Evolutionary conservation across 2,329 filamentous ascomycete genomes (phyloP), one percentile per base, ranked within the genome.

Genomic region (Celoporthe dispersa): DNA sequence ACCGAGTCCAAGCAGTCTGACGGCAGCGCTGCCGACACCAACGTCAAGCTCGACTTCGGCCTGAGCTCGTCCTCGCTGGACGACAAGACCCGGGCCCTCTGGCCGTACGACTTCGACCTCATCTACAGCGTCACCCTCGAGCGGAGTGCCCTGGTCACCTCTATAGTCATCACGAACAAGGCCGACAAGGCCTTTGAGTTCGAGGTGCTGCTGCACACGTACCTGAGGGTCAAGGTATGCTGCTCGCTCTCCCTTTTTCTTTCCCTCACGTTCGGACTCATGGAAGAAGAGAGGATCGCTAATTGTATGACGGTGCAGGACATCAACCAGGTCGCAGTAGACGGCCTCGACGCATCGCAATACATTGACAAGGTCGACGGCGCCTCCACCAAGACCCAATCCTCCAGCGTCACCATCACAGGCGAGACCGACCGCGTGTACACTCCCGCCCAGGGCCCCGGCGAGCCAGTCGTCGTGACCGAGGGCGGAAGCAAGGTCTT

Each of bases 1-100:
- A 88, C 87, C 7, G 91, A 94, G 79, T 87, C 84, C 11, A 67
- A 67, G 35, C 60, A 63, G 55, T 74, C 77, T 55, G 80, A 68
- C 9, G 55, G 65, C 28, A 69, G 66, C 6, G 70, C 62, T 14
- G 66, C 80, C 61, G 87, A 92, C 77, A 84, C 89, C 77, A 91
- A 90, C 64, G 91, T 98, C 74, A 98, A 97, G 86, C 90, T 99
- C 71, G 96, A 99, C 83, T 98, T 99, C 80, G 96, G 95, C 37
- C 90, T 99, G 48, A 93, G 92, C 66, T 87, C 89, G 37, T 85
- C 87, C 66, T 91, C 91, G 77, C 84, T 98, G 69, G 87, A 87
- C 74, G 89, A 91, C 0, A 87, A 90, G 59, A 87, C 88, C 74
- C 89, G 88, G 78, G 87, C 88, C 75, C 87, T 90, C 33, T 99